These are phyloP conservation scores for Syzygium jambos DNA, from an alignment of 345 rosid genomes.

Conservation along the genomic window DNA sequence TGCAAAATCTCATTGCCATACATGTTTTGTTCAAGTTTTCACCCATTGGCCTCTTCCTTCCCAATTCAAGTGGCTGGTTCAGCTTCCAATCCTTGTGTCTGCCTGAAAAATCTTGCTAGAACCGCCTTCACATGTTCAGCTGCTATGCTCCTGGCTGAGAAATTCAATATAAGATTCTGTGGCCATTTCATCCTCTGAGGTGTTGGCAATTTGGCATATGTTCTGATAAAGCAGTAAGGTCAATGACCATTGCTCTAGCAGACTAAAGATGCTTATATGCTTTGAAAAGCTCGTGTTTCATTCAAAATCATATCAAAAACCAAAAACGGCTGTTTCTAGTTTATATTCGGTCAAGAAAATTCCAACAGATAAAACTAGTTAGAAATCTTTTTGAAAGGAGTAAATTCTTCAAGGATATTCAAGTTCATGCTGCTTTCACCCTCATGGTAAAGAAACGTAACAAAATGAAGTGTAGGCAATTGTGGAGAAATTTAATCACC, in stretches of 20 bases:
- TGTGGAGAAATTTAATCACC: not conserved
- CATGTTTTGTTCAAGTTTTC: not conserved
- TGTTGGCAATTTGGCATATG: not conserved
- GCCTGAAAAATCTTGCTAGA: not conserved
- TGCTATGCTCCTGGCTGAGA: not conserved
- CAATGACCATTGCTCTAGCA: not conserved
- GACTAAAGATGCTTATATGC: not conserved
- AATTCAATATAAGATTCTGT: not conserved
- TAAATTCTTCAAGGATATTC: too few relatives aligned
- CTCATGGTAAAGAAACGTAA: too few relatives aligned
- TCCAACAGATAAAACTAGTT: too few relatives aligned
- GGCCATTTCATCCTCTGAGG: not conserved
- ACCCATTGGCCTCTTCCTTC: not conserved
- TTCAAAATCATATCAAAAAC: too few relatives aligned
- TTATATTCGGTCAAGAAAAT: too few relatives aligned
- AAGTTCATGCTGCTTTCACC: too few relatives aligned
- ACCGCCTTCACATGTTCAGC: not conserved
- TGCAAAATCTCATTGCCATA: not conserved
- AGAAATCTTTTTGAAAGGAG: too few relatives aligned
- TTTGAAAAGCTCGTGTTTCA: not conserved
- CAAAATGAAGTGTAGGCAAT: too few relatives aligned
- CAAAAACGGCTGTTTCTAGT: too few relatives aligned
- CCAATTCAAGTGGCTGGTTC: not conserved
- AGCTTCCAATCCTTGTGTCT: not conserved
- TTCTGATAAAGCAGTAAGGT: not conserved